Base-by-base conservation (phyloP, 2,329 filamentous ascomycete species). In the Epichloe uncinata region DNA sequence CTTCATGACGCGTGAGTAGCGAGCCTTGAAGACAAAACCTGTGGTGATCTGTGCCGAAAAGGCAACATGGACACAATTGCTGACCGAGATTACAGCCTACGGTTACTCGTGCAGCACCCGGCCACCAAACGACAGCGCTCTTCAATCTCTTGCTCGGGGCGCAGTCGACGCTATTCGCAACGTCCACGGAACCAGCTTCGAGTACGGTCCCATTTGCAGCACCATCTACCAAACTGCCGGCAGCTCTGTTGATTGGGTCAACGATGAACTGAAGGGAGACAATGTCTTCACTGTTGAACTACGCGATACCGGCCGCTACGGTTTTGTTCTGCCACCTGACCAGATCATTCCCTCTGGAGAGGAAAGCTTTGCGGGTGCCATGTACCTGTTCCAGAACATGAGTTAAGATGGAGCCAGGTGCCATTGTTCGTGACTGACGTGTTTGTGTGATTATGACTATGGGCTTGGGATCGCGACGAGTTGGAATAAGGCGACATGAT, bases 201-300 rank as follows among this genome's bases (percentile, higher is more conserved):
- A 60, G 13, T 68, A 73, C 43, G 74, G 75, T 0, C 73, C 77
- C 2, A 75, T 79, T 53, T 84, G 81, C 63, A 65, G 64, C 41
- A 82, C 78, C 33, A 79, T 84, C 55, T 84, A 84, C 63, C 70
- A 75, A 54, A 75, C 78, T 0, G 65, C 67, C 0, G 72, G 71
- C 20, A 67, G 60, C 49, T 70, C 66, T 43, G 68, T 71, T 20
- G 73, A 77, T 59, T 75, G 71, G 51, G 66, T 66, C 43, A 59
- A 60, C 18, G 72, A 72, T 44, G 64, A 72, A 4, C 61, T 66
- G 45, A 61, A 63, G 37, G 66, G 72, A 2, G 68, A 70, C 50
- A 63, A 70, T 44, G 61, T 61, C 22, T 72, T 70, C 55, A 66
- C 67, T 1, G 58, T 63, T 8, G 70, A 72, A 60, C 62, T 72